Conservation (phyloP, 768 basidiomycete species). For the Trametes sanguinea region DNA sequence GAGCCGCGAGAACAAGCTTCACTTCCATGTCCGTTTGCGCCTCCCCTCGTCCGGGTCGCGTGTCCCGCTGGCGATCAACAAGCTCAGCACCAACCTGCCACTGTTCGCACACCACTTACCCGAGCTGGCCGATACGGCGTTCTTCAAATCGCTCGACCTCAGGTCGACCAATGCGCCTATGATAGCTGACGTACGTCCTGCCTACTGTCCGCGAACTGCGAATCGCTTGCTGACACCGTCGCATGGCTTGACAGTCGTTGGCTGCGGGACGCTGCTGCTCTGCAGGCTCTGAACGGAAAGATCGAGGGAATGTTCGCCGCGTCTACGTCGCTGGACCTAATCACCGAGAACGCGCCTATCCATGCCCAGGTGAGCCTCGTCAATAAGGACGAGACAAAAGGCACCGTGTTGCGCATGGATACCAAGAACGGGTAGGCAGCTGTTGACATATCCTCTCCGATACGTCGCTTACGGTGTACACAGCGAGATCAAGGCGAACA, state of each 20-base stretch:
- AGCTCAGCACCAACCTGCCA: conserved; percentile 45
- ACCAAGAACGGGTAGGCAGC: conserved; percentile 46
- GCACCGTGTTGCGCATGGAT: conserved; percentile 36
- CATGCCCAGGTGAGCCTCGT: conserved; percentile 40
- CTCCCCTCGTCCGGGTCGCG: conserved; percentile 37
- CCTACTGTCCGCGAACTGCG: neutral
- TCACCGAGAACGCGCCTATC: conserved; percentile 40
- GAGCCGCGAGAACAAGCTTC: conserved; percentile 31
- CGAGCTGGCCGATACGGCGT: conserved; percentile 37
- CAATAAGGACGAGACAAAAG: conserved; percentile 29
- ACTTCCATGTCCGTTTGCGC: conserved; percentile 41
- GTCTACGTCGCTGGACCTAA: conserved; percentile 30
- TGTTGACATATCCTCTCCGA: neutral
- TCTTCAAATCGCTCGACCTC: conserved; percentile 38
- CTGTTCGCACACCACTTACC: conserved; percentile 32
- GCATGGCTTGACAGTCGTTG: neutral
- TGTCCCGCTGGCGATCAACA: conserved; percentile 38
- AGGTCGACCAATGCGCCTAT: neutral
- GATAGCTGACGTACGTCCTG: conserved; percentile 22
- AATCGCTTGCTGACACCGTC: neutral
- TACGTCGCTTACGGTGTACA: neutral
- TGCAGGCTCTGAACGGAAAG: conserved; percentile 30
- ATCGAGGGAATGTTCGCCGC: conserved; percentile 43
- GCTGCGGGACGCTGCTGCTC: conserved; percentile 4
- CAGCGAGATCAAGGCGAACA: conserved; percentile 37